Percentiles rank a stretch among this genome's conserved stretches.
These are phyloP conservation scores for Aspergillus carbonarius DNA, from an alignment of 2,329 filamentous ascomycete species.

Conservation along the genomic window DNA sequence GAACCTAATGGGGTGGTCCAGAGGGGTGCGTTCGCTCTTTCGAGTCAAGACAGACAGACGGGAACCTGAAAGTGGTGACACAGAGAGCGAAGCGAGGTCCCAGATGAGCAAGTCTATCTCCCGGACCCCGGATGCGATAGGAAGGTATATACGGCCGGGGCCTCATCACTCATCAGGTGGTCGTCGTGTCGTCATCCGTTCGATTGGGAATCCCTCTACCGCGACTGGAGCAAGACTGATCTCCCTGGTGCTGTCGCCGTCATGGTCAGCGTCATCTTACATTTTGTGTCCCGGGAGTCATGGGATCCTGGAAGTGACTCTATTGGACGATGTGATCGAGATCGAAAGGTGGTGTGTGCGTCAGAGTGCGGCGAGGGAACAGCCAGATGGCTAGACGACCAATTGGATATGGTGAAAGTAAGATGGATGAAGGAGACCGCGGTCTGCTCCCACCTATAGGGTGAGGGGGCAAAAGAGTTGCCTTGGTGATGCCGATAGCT, in stretches of 20 bases:
- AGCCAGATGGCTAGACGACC: neutral
- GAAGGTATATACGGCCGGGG: neutral
- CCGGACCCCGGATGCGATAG: neutral
- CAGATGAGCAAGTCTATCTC: neutral
- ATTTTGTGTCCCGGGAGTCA: neutral
- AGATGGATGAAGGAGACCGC: neutral
- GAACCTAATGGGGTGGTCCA: neutral
- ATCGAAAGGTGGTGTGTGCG: neutral
- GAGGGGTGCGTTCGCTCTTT: neutral
- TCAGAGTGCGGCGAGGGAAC: neutral
- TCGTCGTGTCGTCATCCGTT: slow-evolving; percentile 1
- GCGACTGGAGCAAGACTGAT: neutral
- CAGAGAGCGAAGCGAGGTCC: neutral
- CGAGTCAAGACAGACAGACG: neutral
- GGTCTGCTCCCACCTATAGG: neutral
- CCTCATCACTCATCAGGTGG: neutral
- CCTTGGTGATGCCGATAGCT: neutral
- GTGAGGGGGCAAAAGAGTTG: neutral
- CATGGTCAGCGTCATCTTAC: neutral
- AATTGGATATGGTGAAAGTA: slow-evolving; percentile 3
- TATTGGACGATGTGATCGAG: neutral
- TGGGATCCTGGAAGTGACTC: neutral
- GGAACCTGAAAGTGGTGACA: neutral
- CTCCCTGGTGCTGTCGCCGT: neutral
- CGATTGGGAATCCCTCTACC: slow-evolving; percentile 2